phyloP scores from a whole-genome alignment of 139 green algal species.

The Volvox reticuliferus region DNA sequence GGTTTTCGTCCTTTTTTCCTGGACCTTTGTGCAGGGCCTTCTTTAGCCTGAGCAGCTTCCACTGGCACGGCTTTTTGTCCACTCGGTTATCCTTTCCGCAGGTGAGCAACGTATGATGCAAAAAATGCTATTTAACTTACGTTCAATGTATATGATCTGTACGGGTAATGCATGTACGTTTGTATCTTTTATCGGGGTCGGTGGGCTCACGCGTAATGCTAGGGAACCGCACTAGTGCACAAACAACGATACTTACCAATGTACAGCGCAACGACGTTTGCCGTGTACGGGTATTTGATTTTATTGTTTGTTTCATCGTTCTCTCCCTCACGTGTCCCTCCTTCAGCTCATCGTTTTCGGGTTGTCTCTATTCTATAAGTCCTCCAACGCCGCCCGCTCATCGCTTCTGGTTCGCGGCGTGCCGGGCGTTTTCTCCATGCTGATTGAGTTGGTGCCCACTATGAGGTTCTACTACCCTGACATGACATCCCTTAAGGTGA shows the following conservation, averaged over 20 bases:
- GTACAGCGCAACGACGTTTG: too few species aligned
- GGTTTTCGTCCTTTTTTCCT: too few species aligned
- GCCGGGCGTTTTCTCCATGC: constrained; percentile 75
- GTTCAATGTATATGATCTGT: too few species aligned
- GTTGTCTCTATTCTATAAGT: constrained; percentile 86
- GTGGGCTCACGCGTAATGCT: too few species aligned
- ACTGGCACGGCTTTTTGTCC: constrained; percentile 99
- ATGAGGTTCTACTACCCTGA: constrained; percentile 55
- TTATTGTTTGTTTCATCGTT: background rate
- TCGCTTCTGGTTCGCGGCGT: constrained; percentile 81
- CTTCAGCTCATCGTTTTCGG: constrained; percentile 89
- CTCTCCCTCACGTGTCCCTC: background rate
- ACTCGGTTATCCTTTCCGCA: constrained; percentile 81
- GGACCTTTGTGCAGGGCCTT: constrained; percentile 77
- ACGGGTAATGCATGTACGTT: too few species aligned
- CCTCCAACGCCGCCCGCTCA: constrained; percentile 73
- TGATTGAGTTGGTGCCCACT: constrained; percentile 64
- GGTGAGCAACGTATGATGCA: background rate
- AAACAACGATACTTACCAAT: too few species aligned
- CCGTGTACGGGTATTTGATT: background rate
- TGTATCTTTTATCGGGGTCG: too few species aligned
- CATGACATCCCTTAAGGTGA: constrained; percentile 14
- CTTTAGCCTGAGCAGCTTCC: constrained; percentile 90
- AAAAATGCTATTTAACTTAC: too few species aligned
- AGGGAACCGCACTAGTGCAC: too few species aligned